Percentiles rank a stretch among this genome's conserved stretches.
Conservation (phyloP, 192 early-diverging fungal species). For the Backusella liffmaniae region DNA sequence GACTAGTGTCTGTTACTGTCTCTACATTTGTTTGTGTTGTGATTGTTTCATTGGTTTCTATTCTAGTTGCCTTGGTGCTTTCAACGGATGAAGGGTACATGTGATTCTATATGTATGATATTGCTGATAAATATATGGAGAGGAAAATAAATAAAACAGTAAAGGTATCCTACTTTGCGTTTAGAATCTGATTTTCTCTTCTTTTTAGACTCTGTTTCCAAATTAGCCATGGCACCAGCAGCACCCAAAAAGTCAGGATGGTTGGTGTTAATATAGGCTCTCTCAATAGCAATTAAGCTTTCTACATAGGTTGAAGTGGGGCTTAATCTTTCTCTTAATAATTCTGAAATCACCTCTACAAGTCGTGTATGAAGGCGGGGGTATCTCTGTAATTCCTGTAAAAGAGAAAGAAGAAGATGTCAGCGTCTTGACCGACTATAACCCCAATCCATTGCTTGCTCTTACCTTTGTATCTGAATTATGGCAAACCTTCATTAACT, state of each 20-base stretch:
- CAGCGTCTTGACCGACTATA: not conserved
- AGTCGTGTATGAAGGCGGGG: conserved; percentile 71
- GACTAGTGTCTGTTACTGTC: not conserved
- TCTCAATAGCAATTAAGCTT: conserved; percentile 79
- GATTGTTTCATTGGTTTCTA: not conserved
- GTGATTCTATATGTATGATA: not conserved
- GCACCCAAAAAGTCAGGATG: conserved; percentile 85
- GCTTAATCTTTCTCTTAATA: conserved; percentile 70
- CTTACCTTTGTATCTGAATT: conserved; percentile 67
- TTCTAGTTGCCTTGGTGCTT: not conserved
- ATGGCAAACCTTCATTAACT: conserved; percentile 78
- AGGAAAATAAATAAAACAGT: not conserved
- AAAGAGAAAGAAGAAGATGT: not conserved
- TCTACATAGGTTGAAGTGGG: conserved; percentile 76
- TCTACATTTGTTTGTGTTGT: not conserved
- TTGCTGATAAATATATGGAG: not conserved
- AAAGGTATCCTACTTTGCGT: conserved; percentile 12
- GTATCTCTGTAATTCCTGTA: conserved; percentile 70
- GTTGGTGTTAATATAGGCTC: conserved; percentile 84
- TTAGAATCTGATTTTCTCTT: conserved; percentile 46
- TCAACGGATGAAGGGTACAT: not conserved
- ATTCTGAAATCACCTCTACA: conserved; percentile 75
- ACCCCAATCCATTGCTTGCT: not conserved
- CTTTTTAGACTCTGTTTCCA: conserved; percentile 67
- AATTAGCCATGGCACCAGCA: conserved; percentile 66